Evolutionary conservation across 1,139 yeast species (phyloP), one percentile per base, ranked within the genome.

Genomic region (Saccharomyces hybrid): DNA sequence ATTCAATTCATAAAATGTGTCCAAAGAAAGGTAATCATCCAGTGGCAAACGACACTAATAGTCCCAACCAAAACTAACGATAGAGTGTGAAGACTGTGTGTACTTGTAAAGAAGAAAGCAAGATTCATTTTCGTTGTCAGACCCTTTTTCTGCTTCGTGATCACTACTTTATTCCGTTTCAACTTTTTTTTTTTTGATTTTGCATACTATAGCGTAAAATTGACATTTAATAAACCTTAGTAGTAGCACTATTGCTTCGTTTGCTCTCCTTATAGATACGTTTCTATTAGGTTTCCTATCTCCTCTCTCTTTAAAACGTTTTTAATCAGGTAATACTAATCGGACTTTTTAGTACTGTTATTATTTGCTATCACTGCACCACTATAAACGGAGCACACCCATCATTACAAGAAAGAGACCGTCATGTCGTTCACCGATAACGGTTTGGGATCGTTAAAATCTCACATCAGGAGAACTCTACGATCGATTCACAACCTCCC

Each of bases 401-500:
- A 16, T 8, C 42, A 16, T 16, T 16, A 38, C 23, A 16, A 11
- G 23, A 38, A 3, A 8, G 5, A 38, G 11, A 16, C 42, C 23
- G 11, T 1, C 11, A 38, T 38, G 42, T 16, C 23, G 23, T 14
- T 16, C 8, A 38, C 42, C 23, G 42, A 38, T 38, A 11, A 38
- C 6, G 19, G 38, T 47, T 19, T 44, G 13, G 48, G 51, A 19
- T 50, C 47, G 23, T 38, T 55, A 8, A 49, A 55, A 27, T n/a
- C 14, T 25, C 41, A 51, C 11, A 19, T 55, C 23, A 26, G 52
- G 31, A 49, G 54, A 13, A 60, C 63, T 7, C 54, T 67, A 46
- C 54, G 59, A 47, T 56, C 63, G 13, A 51, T 65, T 13, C 70
- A 67, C 52, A 56, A 55, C 23, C 51, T 57, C 23, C 58, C 57